Evolutionary conservation across 306 rosid species (phyloP), one percentile per base, ranked within the genome.

Genomic region (Boehmeria nivea): DNA sequence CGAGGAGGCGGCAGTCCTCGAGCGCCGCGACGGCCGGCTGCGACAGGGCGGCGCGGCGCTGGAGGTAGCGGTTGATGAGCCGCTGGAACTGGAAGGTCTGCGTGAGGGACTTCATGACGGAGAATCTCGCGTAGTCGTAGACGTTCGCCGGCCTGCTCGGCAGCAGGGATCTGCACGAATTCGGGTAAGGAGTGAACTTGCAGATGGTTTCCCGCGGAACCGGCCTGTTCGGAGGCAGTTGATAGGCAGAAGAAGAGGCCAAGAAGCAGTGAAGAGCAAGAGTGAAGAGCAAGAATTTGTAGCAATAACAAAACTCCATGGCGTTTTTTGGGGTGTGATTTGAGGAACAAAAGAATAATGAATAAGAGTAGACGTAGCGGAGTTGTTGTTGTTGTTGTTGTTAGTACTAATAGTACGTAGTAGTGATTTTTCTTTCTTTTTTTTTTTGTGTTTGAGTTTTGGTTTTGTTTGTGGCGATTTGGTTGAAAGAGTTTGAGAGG

Each of bases 1-100:
- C 11, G 54, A 50, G 54, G 54, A 24, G n/a, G 18, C 21, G 54
- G 54, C 54, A 50, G 28, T 50, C 54, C 34, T 50, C 54, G 34
- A 50, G 54, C 15, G 54, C 54, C 4, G 17, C 19, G 2, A 25
- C 28, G 15, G 26, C 34, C 1, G 8, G 16, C 7, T 25, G 15
- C 3, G 36, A 8, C 3, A 50, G 18, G 10, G 8, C 3, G 15
- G n/a, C 1, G 9, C 54, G 31, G 31, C 12, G 36, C 11, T 14
- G 54, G 14, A 50, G 54, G n/a, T 25, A 25, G 34, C 17, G 17
- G 34, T 25, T 25, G 3, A 50, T 11, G 0, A 22, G 54, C 18
- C 54, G 12, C 36, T 12, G 31, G 54, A 50, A 50, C 3, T 24
- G 9, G 34, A 24, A 13, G 16, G 54, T 25, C 34, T 50, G 54